Conservation (phyloP, 495 filamentous ascomycete genomes). For the Penicillium roqueforti region DNA sequence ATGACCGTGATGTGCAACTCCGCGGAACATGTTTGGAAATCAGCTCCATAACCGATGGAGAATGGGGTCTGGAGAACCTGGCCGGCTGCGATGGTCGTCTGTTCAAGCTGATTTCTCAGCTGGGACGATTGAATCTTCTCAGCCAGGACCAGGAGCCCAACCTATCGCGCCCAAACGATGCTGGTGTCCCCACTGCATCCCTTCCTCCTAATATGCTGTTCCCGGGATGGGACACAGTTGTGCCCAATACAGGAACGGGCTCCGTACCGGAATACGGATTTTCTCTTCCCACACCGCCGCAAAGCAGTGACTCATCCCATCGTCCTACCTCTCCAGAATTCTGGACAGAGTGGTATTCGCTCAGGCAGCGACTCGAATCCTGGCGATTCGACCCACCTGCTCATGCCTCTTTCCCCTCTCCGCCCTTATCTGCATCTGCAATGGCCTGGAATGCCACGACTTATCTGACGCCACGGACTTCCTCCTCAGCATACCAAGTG, state of each 20-base stretch:
- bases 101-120: constrained; percentile 71
- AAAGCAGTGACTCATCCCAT: constrained; percentile 20
- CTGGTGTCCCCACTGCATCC: constrained; percentile 29
- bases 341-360: constrained; percentile 82
- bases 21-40: constrained; percentile 65
- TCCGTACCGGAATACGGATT: constrained; percentile 20
- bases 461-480: constrained; percentile 31
- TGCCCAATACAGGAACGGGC: constrained; percentile 2
- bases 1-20: constrained; percentile 87
- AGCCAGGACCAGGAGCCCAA: constrained; percentile 65
- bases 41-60: constrained; percentile 59
- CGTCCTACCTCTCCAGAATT: constrained; percentile 51
- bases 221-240: constrained; percentile 21
- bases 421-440: constrained; percentile 17
- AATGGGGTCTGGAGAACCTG: constrained; percentile 79
- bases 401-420: constrained; percentile 21
- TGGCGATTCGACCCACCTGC: constrained; percentile 67
- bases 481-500: constrained; percentile 27
- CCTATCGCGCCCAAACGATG: constrained; percentile 25
- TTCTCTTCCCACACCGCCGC: constrained; percentile 29
- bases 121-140: constrained; percentile 84
- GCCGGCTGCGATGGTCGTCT: constrained; percentile 80
- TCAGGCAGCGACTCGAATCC: constrained; percentile 69
- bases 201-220: constrained; percentile 40
- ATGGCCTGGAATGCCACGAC: constrained; percentile 38